Evolutionary conservation across 2,329 filamentous ascomycete species (phyloP).

Genomic region (Talaromyces marneffei): DNA sequence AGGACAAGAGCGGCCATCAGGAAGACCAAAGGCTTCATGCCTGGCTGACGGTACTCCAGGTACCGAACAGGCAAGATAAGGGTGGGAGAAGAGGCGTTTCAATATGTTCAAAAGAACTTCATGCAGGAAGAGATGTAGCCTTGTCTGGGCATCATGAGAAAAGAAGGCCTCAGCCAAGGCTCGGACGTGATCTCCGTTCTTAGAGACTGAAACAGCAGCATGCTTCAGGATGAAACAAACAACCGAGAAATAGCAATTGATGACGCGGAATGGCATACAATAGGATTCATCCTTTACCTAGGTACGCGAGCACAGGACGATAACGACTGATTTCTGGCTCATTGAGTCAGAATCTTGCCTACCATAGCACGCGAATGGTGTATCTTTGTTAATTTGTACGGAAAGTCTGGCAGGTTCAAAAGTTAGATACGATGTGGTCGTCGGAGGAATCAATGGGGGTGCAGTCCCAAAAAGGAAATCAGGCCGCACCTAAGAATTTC

Average conservation of each 20-base stretch:
- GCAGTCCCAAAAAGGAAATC: not conserved
- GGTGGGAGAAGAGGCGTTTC: not conserved
- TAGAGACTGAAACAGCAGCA: constrained; percentile 1
- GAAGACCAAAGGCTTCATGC: not conserved
- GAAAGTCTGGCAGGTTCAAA: not conserved
- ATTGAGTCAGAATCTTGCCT: not conserved
- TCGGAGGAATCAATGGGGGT: not conserved
- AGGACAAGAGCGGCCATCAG: not conserved
- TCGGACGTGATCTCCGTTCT: not conserved
- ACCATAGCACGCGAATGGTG: not conserved
- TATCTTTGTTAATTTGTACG: not conserved
- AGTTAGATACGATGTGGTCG: constrained; percentile 1
- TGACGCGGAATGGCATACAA: not conserved
- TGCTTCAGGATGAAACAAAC: not conserved
- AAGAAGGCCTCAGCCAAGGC: not conserved
- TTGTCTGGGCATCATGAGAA: not conserved
- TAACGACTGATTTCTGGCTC: not conserved
- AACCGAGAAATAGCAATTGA: not conserved
- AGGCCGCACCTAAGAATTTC: constrained; percentile 2
- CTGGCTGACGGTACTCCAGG: not conserved
- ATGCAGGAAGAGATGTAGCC: not conserved
- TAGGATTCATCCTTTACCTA: not conserved
- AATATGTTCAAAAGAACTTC: not conserved
- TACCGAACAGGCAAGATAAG: not conserved
- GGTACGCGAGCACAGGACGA: not conserved